Percentiles rank a stretch among this genome's conserved stretches.
Evolutionary conservation across 352 stramenopile species (phyloP).

Genomic region (Elongisporangium senticosum): DNA sequence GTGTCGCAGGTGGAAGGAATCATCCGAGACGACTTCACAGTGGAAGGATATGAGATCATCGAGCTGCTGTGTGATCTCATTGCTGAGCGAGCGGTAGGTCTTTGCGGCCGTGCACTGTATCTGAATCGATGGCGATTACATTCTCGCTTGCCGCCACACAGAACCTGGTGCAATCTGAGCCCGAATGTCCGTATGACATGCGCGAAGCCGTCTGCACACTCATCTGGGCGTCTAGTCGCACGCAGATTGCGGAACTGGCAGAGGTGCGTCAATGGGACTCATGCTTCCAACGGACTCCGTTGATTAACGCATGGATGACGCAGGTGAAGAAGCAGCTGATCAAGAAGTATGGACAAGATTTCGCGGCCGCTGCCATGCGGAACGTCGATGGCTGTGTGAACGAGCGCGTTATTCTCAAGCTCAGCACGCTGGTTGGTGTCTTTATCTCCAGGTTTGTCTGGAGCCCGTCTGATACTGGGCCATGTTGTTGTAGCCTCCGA

Average conservation of each 20-base stretch:
- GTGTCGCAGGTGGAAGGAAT: conserved; percentile 78
- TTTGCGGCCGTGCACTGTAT: conserved; percentile 1
- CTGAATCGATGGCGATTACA: background rate
- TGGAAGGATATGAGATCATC: conserved; percentile 96
- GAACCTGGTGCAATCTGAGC: conserved; percentile 88
- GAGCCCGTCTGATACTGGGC: background rate
- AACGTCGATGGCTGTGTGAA: conserved; percentile 90
- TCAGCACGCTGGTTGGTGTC: conserved; percentile 76
- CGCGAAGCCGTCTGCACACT: conserved; percentile 90
- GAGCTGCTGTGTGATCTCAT: conserved; percentile 92
- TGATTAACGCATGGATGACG: background rate
- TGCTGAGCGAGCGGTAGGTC: conserved; percentile 81
- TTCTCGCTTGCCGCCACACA: conserved; percentile 7
- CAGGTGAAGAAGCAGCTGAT: conserved; percentile 83
- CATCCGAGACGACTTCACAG: conserved; percentile 94
- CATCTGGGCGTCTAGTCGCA: conserved; percentile 89
- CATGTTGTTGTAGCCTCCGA: conserved; percentile 63
- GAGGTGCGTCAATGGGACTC: conserved; percentile 40
- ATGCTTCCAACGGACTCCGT: background rate
- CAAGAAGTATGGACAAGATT: conserved; percentile 89
- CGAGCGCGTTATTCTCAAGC: conserved; percentile 89
- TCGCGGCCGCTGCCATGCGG: conserved; percentile 66
- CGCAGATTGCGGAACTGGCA: conserved; percentile 90
- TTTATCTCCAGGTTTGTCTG: background rate
- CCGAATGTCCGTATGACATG: conserved; percentile 92